Base-by-base conservation (phyloP, 2,329 filamentous ascomycete species). In the Aspergillus pseudoglaucus region DNA sequence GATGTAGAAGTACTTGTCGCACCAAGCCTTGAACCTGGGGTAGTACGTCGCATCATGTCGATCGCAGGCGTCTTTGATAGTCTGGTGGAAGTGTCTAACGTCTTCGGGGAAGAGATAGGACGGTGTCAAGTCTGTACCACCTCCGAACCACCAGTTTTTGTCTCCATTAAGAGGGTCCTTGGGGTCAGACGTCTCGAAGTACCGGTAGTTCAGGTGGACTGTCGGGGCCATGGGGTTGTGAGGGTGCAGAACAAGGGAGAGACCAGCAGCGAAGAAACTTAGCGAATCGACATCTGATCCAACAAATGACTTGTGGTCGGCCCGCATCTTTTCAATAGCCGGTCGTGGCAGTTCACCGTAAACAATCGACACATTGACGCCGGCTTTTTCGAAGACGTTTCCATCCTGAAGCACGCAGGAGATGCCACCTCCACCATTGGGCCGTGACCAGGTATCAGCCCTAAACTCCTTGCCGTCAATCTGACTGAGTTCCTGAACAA, bases 131-230 rank as follows among this genome's bases (percentile, higher is more conserved):
- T 98, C 93, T 46, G 88, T 90, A 48, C 93, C 93, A 44, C 93
- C 93, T 54, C 93, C 93, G 62, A 95, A 98, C 93, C 93, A 98
- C 91, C 93, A 98, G 49, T 73, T 74, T 6, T 90, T 86, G 55
- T 91, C 72, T 17, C 73, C 73, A 47, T 72, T 71, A 46, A 89
- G 45, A 78, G 84, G 56, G 78, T 86, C 89, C 59, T 91, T 85
- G 7, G 86, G 81, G 60, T 91, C 87, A 51, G 88, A 87, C 1
- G 93, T 98, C 75, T 98, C 93, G 64, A 98, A 98, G 73, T 98
- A 98, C 48, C 93, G 84, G 76, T 97, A 97, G 76, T 98, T 98
- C 59, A 98, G 79, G 69, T 98, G 93, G 15, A 98, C 93, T 0
- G 93, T 98, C 0, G 93, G 93, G 6, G 91, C 91, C 85, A 95